Evolutionary conservation across 257 asterid genomes (phyloP), one percentile per base, ranked within the genome.

Genomic region (Scutellaria barbata): DNA sequence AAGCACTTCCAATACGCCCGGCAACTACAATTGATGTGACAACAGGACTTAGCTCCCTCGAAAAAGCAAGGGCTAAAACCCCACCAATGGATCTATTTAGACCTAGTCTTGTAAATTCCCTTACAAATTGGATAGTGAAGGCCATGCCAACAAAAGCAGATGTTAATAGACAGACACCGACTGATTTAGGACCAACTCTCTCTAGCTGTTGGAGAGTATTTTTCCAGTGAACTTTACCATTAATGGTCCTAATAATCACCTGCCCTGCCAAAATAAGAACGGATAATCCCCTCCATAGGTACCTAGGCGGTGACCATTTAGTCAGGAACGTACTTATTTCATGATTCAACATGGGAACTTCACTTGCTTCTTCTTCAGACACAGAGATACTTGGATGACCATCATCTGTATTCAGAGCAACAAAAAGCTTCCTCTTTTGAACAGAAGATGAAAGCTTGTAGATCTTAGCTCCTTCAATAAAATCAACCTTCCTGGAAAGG

Each of bases 81-180:
- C 99, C 98, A 51, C 99, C 99, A n/a, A 95, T 76, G 1, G 98
- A 87, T 76, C 99, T 79, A 72, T 88, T 94, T 61, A 94, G 83
- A 8, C 99, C 99, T 76, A 91, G 77, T 76, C 99, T 75, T 64
- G 97, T 91, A 73, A 94, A 94, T 59, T 94, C 99, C 73, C 99
- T 77, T 22, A 94, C 97, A 56, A 94, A 94, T 62, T 94, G 99
- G 82, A 94, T 91, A 1, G 97, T 89, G 84, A 94, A 91, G 72
- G 99, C 99, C 99, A 91, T 94, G 78, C 99, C 96, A 6, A 94
- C 96, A 65, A 94, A 91, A 20, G 99, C 96, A 4, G 99, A 79
- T 16, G 96, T 91, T 56, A 94, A 69, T 56, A 94, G 88, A 79
- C 97, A 91, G 51, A 93, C 99, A 8, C 97, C 97, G 6, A 89